Evolutionary conservation across 495 filamentous ascomycete species (phyloP).

Genomic region (Annulohypoxylon bovei): DNA sequence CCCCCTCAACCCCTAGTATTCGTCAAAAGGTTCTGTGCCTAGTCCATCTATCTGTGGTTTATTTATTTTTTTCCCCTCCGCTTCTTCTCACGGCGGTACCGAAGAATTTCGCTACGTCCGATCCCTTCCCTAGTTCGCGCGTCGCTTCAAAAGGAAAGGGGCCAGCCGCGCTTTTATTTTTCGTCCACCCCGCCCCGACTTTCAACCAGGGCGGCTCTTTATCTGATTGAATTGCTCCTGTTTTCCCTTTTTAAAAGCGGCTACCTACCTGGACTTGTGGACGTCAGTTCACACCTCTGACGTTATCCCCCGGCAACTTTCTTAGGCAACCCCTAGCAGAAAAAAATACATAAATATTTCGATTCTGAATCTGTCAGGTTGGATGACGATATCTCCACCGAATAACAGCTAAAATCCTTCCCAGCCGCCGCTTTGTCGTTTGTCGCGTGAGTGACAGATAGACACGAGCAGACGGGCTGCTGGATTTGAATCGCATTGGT

Average conservation of each 20-base stretch:
- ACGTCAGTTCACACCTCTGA: slow-evolving; percentile 24
- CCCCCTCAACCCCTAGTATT: slow-evolving; percentile 44
- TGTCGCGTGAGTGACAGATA: slow-evolving; percentile 38
- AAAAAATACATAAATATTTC: slow-evolving; percentile 29
- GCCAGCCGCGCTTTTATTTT: slow-evolving; percentile 42
- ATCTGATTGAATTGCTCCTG: slow-evolving; percentile 17
- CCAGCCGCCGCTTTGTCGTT: slow-evolving; percentile 39
- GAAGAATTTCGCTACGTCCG: slow-evolving; percentile 31
- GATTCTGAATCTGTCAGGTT: slow-evolving; percentile 17
- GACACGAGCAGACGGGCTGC: slow-evolving; percentile 33
- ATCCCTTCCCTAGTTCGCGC: slow-evolving; percentile 36
- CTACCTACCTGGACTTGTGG: slow-evolving; percentile 13
- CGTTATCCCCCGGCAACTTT: slow-evolving; percentile 27
- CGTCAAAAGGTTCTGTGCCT: slow-evolving; percentile 31
- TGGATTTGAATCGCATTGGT: slow-evolving; percentile 15
- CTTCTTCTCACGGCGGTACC: slow-evolving; percentile 34
- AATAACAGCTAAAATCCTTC: slow-evolving; percentile 16
- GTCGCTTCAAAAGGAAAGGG: slow-evolving; percentile 34
- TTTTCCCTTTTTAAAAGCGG: slow-evolving; percentile 18
- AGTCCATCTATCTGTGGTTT: slow-evolving; percentile 24
- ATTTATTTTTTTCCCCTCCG: slow-evolving; percentile 22
- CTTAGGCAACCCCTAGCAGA: not conserved
- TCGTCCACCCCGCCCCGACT: slow-evolving; percentile 28
- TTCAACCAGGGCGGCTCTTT: slow-evolving; percentile 37
- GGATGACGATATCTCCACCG: slow-evolving; percentile 37